Base-by-base conservation (phyloP, 2,329 filamentous ascomycete species). In the Botryotinia globosa region DNA sequence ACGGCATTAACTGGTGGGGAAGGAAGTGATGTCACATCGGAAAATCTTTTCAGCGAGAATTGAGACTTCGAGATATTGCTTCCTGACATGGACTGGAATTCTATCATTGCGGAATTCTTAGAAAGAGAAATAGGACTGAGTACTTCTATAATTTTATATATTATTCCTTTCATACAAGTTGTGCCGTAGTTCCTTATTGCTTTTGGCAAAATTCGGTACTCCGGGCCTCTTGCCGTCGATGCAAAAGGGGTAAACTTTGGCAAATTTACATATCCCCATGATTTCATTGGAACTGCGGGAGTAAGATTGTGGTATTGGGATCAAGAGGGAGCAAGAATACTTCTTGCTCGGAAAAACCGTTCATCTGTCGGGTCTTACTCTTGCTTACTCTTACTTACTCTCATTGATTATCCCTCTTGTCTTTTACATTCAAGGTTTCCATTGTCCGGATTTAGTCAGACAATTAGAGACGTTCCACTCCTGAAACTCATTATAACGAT, bases 11-110 rank as follows among this genome's bases (percentile, higher is more conserved):
- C 48, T 68, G 34, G 64, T 67, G 64, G 64, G 48, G 64, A 67
- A 54, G 64, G 32, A 14, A 39, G 34, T 56, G 48, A 67, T 67
- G 65, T 68, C 37, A 68, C 48, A 44, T 68, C 64, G 45, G 64
- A 67, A 67, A 67, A 67, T 67, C 64, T 67, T 67, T 67, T 67
- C 64, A 67, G 64, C 64, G 64, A 67, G 45, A 39, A 39, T 54
- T 39, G 45, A 25, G 16, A 29, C 34, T 54, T 54, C n/a, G 45
- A 18, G 18, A 54, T 29, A 22, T 39, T 67, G 34, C 45, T 67
- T 67, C 34, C 32, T 39, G 45, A 29, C 51, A 18, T 18, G 51
- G 9, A 54, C 32, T 18, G 45, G 12, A 67, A 39, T 29, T 22
- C 18, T 39, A 44, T 39, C 64, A 66, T 18, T 10, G 9, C 16